These are phyloP conservation scores for Beauveria medogensis DNA, from an alignment of 2,329 filamentous ascomycete species.

Conservation along the genomic window DNA sequence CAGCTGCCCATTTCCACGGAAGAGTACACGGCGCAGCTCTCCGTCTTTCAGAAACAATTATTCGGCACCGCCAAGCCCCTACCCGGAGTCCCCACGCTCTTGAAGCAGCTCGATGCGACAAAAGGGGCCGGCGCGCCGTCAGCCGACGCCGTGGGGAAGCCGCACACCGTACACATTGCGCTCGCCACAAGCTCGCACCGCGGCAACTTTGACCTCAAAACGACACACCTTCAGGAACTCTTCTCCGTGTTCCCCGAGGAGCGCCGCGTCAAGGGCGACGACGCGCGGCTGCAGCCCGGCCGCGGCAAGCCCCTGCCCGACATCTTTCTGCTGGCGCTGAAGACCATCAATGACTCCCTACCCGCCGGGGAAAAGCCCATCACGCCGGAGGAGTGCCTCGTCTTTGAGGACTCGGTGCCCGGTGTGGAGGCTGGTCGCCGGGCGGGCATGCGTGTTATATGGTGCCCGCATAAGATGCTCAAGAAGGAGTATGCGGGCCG, in stretches of 20 bases:
- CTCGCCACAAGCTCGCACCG: slow-evolving; percentile 73
- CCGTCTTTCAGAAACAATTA: slow-evolving; percentile 56
- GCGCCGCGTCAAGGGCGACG: slow-evolving; percentile 80
- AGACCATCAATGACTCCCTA: slow-evolving; percentile 73
- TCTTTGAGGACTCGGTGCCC: slow-evolving; percentile 92
- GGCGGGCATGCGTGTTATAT: slow-evolving; percentile 90
- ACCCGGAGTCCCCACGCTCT: slow-evolving; percentile 65
- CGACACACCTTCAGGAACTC: slow-evolving; percentile 48
- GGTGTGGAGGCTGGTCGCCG: slow-evolving; percentile 85
- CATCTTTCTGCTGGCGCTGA: slow-evolving; percentile 82
- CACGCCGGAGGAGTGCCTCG: slow-evolving; percentile 77
- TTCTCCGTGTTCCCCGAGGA: slow-evolving; percentile 58
- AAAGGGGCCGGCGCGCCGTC: neutral
- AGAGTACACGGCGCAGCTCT: slow-evolving; percentile 54
- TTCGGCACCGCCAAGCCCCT: slow-evolving; percentile 73
- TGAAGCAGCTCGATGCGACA: slow-evolving; percentile 50
- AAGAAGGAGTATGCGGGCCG: slow-evolving; percentile 66
- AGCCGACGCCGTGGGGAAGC: neutral
- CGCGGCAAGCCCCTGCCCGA: slow-evolving; percentile 92
- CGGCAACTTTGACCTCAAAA: slow-evolving; percentile 71
- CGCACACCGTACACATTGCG: slow-evolving; percentile 61
- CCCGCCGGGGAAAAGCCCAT: slow-evolving; percentile 56
- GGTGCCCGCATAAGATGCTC: slow-evolving; percentile 79
- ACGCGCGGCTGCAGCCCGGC: slow-evolving; percentile 65
- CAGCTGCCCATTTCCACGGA: slow-evolving; percentile 67